These are phyloP conservation scores for Fomitopsis serialis DNA, from an alignment of 768 basidiomycete species.

Conservation along the genomic window DNA sequence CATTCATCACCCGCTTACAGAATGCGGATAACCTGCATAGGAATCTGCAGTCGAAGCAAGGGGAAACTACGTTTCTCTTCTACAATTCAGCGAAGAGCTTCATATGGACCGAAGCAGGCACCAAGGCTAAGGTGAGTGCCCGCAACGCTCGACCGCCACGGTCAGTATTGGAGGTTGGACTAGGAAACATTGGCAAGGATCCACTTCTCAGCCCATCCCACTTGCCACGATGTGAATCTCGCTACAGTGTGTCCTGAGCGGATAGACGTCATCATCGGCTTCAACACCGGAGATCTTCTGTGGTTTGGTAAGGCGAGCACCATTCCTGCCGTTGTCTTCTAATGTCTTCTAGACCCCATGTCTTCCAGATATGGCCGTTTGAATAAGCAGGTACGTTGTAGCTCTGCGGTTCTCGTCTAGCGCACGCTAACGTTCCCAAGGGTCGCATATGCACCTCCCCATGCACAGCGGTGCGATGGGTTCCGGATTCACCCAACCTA, in stretches of 20 bases:
- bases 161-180: not conserved
- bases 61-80: slow-evolving; percentile 83
- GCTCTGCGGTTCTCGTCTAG: not conserved
- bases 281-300: slow-evolving; percentile 89
- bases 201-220: slow-evolving; percentile 81
- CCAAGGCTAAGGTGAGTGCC: slow-evolving; percentile 67
- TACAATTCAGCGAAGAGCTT: slow-evolving; percentile 84
- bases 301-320: slow-evolving; percentile 71
- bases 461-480: slow-evolving; percentile 90
- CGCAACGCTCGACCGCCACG: slow-evolving; percentile 1
- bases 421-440: slow-evolving; percentile 26
- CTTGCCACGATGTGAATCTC: slow-evolving; percentile 85
- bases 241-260: slow-evolving; percentile 73
- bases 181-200: slow-evolving; percentile 86
- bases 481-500: slow-evolving; percentile 71
- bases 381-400: slow-evolving; percentile 66
- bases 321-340: not conserved
- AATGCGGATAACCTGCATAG: slow-evolving; percentile 72
- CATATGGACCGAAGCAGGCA: slow-evolving; percentile 83
- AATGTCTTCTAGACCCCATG: slow-evolving; percentile 58
- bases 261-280: slow-evolving; percentile 88
- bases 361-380: slow-evolving; percentile 77
- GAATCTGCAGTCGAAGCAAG: slow-evolving; percentile 68
- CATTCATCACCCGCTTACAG: slow-evolving; percentile 86
- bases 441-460: slow-evolving; percentile 76